Evolutionary conservation across 345 rosid genomes (phyloP), one percentile per base, ranked within the genome.

Genomic region (Eucalyptus curtisii): DNA sequence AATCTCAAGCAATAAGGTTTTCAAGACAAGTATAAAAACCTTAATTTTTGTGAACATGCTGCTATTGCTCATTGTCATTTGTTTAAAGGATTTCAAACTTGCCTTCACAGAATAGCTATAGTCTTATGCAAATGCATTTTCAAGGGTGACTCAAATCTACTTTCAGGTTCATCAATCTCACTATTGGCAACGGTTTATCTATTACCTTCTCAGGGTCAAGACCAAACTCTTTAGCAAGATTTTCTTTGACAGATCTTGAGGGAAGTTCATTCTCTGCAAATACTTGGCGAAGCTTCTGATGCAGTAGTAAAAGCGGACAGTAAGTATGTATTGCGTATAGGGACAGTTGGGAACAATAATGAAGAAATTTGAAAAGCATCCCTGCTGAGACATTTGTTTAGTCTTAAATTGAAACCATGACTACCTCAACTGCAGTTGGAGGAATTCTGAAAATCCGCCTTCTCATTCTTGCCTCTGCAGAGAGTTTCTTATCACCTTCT

Each of bases 261-360:
- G 99, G 99, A 93, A 98, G 99, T 90, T 97, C 99, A 93, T 96
- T 94, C 93, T 96, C 95, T 40, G 94, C 95, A 94, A 98, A 98
- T 84, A 93, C 99, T 90, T 93, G 93, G 57, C 99, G 98, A 64
- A 98, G 98, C 93, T 91, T 98, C 99, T 98, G 95, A 40, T 79
- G 93, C 91, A 90, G 86, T 89, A 90, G 86, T 87, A 57, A 48
- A 76, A 85, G 33, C 25, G 17, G 57, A 90, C 49, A 88, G 55
- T 40, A 88, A 85, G 80, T 66, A 88, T 87, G 90, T 71, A 42
- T 57, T 7, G 7, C 13, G 4, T 37, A 49, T 19, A 49, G 42
- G 55, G 47, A 40, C 84, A 40, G 47, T 20, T 20, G 47, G 47
- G 47, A 76, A 40, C 30, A 76, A 76, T 76, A 40, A 76, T 20